Percentiles rank a stretch among this genome's conserved stretches.
Conservation (phyloP, 2,329 filamentous ascomycete genomes). For the Cephalotrichum gorgonifer region DNA sequence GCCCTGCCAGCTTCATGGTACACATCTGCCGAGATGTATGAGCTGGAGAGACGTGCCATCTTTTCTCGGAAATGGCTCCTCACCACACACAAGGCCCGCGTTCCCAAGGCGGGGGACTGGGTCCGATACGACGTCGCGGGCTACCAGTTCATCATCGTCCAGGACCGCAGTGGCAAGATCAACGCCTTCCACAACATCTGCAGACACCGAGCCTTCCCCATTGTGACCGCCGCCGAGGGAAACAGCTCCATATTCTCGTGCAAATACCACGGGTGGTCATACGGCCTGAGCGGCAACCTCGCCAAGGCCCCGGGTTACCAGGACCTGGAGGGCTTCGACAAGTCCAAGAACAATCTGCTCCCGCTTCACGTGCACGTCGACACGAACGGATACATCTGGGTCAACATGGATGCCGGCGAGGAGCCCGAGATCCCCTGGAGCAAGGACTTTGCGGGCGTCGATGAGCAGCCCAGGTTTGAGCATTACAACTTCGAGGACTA, state of each 20-base stretch:
- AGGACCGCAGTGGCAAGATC: conserved; percentile 38
- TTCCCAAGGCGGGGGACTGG: conserved; percentile 44
- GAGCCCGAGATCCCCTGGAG: conserved; percentile 38
- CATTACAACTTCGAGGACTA: conserved; percentile 42
- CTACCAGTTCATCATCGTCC: conserved; percentile 42
- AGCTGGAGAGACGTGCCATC: conserved; percentile 45
- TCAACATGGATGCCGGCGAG: conserved; percentile 40
- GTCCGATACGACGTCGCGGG: conserved; percentile 43
- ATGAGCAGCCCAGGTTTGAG: conserved; percentile 31
- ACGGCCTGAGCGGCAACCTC: conserved; percentile 44
- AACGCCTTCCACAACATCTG: conserved; percentile 55
- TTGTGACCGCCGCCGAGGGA: conserved; percentile 40
- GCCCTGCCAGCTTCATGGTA: conserved; percentile 42
- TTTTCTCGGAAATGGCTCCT: conserved; percentile 48
- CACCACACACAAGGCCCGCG: conserved; percentile 39
- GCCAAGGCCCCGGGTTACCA: conserved; percentile 52
- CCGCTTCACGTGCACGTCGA: conserved; percentile 44
- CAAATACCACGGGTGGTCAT: conserved; percentile 55
- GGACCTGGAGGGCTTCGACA: conserved; percentile 44
- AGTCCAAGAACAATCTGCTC: conserved; percentile 43
- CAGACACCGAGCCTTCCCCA: conserved; percentile 49
- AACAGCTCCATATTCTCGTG: conserved; percentile 43
- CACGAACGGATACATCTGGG: conserved; percentile 44
- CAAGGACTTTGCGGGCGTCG: conserved; percentile 33
- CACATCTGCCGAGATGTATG: conserved; percentile 39